Conservation (phyloP, 441 rosid species). For the Euphorbia celastroides region DNA sequence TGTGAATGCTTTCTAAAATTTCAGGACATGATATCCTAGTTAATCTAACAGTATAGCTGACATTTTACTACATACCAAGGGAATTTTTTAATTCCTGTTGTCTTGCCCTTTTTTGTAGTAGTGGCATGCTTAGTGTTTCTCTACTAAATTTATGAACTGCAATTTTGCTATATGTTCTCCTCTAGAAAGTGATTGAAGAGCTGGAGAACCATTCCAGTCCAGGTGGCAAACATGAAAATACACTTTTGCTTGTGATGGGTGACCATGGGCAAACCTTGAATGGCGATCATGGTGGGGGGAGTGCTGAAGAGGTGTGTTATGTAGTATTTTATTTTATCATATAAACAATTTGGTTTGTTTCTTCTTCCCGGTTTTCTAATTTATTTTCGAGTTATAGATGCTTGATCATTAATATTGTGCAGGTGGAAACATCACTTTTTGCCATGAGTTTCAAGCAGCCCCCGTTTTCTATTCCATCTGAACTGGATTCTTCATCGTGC, state of each 20-base stretch:
- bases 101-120: too few relatives aligned
- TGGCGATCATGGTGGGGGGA: slow-evolving; percentile 99
- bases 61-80: too few relatives aligned
- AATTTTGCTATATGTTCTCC: slow-evolving; percentile 11
- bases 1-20: slow-evolving; percentile 17
- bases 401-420: slow-evolving; percentile 19
- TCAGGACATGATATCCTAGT: not conserved
- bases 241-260: slow-evolving; percentile 91
- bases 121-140: slow-evolving; percentile 8
- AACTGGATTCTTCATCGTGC: slow-evolving; percentile 63
- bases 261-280: slow-evolving; percentile 97
- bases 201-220: slow-evolving; percentile 70
- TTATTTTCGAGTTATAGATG: not conserved
- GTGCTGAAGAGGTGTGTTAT: slow-evolving; percentile 79
- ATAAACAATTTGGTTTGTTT: slow-evolving; percentile 6
- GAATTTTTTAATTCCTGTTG: not conserved
- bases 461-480: slow-evolving; percentile 49
- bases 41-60: too few relatives aligned
- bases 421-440: slow-evolving; percentile 94
- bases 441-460: slow-evolving; percentile 83
- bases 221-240: slow-evolving; percentile 81
- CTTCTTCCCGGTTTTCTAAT: not conserved
- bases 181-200: slow-evolving; percentile 58
- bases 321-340: slow-evolving; percentile 3
- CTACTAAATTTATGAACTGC: slow-evolving; percentile 1